Base-by-base conservation (phyloP, 352 stramenopile genomes). In the Phytophthora syringae region DNA sequence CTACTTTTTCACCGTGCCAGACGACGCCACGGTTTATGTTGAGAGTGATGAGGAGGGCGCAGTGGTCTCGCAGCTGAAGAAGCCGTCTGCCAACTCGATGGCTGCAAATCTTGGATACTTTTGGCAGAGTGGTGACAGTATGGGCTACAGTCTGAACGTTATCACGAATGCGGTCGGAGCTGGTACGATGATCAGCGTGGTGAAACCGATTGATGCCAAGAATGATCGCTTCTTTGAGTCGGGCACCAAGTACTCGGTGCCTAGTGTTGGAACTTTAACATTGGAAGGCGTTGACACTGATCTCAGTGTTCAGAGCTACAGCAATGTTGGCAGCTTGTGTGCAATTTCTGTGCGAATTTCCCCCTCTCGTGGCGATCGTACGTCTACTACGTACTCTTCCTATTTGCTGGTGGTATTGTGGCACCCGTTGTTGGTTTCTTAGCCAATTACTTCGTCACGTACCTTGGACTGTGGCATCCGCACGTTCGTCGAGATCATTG, bases 401-500 rank as follows among this genome's bases (percentile, higher is more conserved):
- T 95, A 22, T 80, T 95, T 39, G 69, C 84, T 7, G 88, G 86
- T 34, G 87, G 82, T 48, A 85, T 95, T 37, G 71, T 95, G 25
- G 79, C 84, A 7, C 81, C 88, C 2, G 68, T 81, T 7, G 74
- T 76, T 18, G 82, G 88, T 76, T 77, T 95, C 4, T 56, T 76
- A 13, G 70, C 77, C 37, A 94, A 95, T 49, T 95, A 94, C 62
- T 62, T 95, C 47, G 80, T 93, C 34, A 92, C 81, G 39, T 93
- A 84, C 57, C 53, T 92, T 27, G 88, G 88, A 10, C 44, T 95
- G 16, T 95, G 85, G 88, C 88, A 95, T 36, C 82, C 88, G 0
- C 88, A 95, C 36, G 86, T 95, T 18, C 86, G 88, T 36, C 75
- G 88, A 59, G 88, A 95, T 47, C 79, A 93, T 60, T 95, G 88